These are phyloP conservation scores for Penicillium sp. DNA, from an alignment of 2,329 filamentous ascomycete genomes.

Conservation along the genomic window DNA sequence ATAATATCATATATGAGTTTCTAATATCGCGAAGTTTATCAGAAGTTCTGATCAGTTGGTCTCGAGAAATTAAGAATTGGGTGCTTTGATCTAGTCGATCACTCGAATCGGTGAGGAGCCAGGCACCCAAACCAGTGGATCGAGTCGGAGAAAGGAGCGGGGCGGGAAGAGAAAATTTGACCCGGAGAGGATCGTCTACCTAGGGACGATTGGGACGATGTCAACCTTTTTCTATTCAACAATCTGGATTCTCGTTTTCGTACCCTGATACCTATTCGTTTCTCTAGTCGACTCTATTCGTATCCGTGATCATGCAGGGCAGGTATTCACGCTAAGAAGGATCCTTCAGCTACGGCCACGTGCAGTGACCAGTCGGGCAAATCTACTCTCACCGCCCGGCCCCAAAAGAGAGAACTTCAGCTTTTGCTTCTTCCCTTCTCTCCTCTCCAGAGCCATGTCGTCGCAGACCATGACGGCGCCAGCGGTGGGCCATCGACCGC, in stretches of 20 bases:
- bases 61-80: neutral
- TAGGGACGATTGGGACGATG: neutral
- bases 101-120: slow-evolving; percentile 23
- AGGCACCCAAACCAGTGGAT: slow-evolving; percentile 22
- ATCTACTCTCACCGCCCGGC: slow-evolving; percentile 25
- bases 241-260: neutral
- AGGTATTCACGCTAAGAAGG: neutral
- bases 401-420: slow-evolving; percentile 26
- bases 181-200: slow-evolving; percentile 22
- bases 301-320: neutral
- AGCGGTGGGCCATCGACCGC: slow-evolving; percentile 48
- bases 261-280: neutral
- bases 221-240: neutral
- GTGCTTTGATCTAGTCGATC: slow-evolving; percentile 12
- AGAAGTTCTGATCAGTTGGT: neutral
- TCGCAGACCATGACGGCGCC: slow-evolving; percentile 51
- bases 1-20: neutral
- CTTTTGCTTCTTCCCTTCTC: slow-evolving; percentile 25
- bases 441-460: slow-evolving; percentile 42
- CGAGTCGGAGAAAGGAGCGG: slow-evolving; percentile 22
- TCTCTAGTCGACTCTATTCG: neutral
- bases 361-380: slow-evolving; percentile 25
- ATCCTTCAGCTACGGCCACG: slow-evolving; percentile 20
- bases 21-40: neutral
- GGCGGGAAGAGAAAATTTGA: slow-evolving; percentile 29